Conservation (phyloP, 371 early-diverging fungal species). For the Rhizopus arrhizus region DNA sequence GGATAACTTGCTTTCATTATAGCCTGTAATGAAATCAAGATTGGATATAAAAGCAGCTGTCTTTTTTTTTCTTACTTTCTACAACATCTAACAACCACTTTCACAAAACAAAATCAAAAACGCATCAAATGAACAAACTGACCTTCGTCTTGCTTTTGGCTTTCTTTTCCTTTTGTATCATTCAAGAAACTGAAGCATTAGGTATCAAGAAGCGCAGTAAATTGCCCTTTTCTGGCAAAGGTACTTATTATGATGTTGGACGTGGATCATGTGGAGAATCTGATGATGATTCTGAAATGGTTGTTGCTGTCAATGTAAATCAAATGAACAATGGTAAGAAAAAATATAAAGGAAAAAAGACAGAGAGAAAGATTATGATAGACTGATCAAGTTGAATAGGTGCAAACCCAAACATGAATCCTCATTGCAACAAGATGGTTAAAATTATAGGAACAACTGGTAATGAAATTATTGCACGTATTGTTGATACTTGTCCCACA, state of each 20-base stretch:
- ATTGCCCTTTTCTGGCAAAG: conserved; percentile 19
- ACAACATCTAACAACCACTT: too few species aligned
- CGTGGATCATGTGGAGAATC: conserved; percentile 25
- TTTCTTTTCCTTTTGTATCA: conserved; percentile 1
- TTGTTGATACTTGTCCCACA: conserved; percentile 46
- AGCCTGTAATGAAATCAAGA: too few species aligned
- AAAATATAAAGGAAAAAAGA: neutral
- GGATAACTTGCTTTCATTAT: too few species aligned
- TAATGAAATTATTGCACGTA: conserved; percentile 23
- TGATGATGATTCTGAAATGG: conserved; percentile 14
- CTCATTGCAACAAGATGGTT: conserved; percentile 27
- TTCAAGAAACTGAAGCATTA: conserved; percentile 7
- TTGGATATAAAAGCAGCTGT: too few species aligned
- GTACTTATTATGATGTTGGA: conserved; percentile 25
- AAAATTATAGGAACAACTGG: conserved; percentile 24
- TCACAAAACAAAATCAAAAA: too few species aligned
- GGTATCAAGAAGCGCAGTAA: neutral
- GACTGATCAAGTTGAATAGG: conserved; percentile 14
- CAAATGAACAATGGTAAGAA: conserved; percentile 28
- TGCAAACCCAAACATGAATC: conserved; percentile 42
- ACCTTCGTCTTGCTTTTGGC: neutral
- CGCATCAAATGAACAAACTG: neutral
- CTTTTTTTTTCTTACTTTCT: too few species aligned
- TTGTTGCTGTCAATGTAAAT: conserved; percentile 25
- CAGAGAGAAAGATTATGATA: too few species aligned